Evolutionary conservation across 192 early-diverging fungal genomes (phyloP), one percentile per base, ranked within the genome.

Genomic region (Lunasporangiospora selenospora): DNA sequence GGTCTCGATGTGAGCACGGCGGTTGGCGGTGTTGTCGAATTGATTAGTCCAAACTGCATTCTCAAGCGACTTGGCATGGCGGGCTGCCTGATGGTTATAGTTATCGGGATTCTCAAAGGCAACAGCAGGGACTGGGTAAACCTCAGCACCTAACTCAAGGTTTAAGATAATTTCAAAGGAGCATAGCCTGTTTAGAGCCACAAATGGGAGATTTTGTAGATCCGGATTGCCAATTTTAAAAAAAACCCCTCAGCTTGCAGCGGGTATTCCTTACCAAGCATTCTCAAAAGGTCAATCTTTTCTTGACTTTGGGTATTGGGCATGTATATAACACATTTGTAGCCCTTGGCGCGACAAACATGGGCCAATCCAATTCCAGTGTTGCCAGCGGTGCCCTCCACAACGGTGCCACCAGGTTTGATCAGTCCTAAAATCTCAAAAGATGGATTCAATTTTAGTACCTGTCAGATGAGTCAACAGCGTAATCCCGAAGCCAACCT

Each of bases 11-110:
- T 98, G 96, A 8, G 96, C 94, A 46, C 85, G 91, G 23, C 91
- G 83, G 71, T 98, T 98, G 34, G 93, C 94, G 11, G 76, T 81
- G 77, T 96, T 97, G 70, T 98, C 96, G 63, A 98, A 98, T 64
- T 98, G 96, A 75, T 98, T 94, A 9, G 96, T 96, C 93, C 94
- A 98, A 21, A 94, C 94, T 13, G 93, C 95, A 67, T 95, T 95
- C 13, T 83, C 66, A 13, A 92, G 57, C 1, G 80, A 66, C 57
- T 91, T 85, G n/a, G 95, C 95, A 66, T 85, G 89, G 27, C 92
- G 82, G 47, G 75, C 78, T 15, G 95, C 96, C 65, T 96, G 93
- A 69, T 96, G 95, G 79, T 96, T 98, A 81, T 95, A 98, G 81
- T 98, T 96, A 38, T 88, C 75, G 1, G 96, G 91, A 67, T 98